phyloP scores from a whole-genome alignment of 768 basidiomycete species.

The Daedaleopsis nitida region DNA sequence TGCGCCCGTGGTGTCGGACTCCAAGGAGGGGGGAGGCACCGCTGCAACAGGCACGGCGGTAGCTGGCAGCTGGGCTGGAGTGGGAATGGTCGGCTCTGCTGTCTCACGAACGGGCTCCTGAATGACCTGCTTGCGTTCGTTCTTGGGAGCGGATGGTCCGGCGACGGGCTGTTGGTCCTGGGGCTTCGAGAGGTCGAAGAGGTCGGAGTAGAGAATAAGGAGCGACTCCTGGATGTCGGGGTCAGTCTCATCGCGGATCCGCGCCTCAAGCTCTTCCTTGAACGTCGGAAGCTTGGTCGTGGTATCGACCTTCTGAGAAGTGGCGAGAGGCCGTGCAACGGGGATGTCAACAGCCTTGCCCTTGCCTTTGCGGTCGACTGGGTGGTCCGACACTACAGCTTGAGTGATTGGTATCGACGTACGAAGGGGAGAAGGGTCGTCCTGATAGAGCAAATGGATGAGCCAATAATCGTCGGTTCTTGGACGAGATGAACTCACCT shows the following conservation, averaged over 20 bases:
- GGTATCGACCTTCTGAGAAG: not conserved
- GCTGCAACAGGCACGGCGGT: not conserved
- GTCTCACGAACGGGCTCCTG: not conserved
- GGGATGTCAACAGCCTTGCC: conserved; percentile 24
- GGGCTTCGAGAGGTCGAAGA: conserved; percentile 7
- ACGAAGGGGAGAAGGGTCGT: not conserved
- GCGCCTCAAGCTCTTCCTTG: conserved; percentile 19
- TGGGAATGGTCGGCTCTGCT: not conserved
- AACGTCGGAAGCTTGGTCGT: conserved; percentile 2
- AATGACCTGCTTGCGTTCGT: not conserved
- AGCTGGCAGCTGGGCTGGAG: not conserved
- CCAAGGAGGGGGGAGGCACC: too few relatives aligned
- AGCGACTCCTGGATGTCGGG: conserved; percentile 17
- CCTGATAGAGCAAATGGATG: not conserved
- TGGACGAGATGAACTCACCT: not conserved
- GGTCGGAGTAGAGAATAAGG: conserved; percentile 18
- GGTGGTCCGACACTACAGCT: not conserved
- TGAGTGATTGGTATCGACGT: not conserved
- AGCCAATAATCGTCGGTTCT: too few relatives aligned
- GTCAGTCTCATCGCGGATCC: conserved; percentile 18
- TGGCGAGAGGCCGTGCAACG: not conserved
- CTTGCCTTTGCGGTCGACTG: conserved; percentile 23
- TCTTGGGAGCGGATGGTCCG: not conserved
- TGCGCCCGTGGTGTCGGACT: conserved; percentile 5
- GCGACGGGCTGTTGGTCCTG: conserved; percentile 1